A percentile compares a stretch with the other conserved stretches of the same genome.
These are phyloP conservation scores for Leccinum rimulosum DNA, from an alignment of 768 basidiomycete genomes.

Conservation along the genomic window DNA sequence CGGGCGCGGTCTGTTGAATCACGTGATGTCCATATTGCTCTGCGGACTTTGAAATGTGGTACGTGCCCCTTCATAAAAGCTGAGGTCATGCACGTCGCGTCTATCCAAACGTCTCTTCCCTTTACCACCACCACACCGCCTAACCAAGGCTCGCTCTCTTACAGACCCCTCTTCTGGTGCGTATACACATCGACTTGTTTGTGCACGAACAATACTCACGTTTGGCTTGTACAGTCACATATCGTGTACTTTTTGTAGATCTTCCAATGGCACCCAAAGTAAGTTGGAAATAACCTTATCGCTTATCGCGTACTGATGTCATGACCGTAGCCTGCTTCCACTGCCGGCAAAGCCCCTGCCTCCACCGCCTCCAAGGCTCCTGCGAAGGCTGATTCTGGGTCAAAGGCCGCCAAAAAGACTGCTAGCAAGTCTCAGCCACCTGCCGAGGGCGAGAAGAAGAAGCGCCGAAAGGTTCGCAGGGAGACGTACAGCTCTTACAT, in stretches of 20 bases:
- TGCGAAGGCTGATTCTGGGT: constrained; percentile 40
- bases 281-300: constrained; percentile 9
- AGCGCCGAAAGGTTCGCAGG: constrained; percentile 75
- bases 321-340: constrained; percentile 39
- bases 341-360: constrained; percentile 40
- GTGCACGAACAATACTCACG: constrained; percentile 15
- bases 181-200: constrained; percentile 5
- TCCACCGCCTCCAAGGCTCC: constrained; percentile 63
- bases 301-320: constrained; percentile 11
- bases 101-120: constrained; percentile 25
- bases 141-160: constrained; percentile 14
- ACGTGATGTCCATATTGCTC: constrained; percentile 26
- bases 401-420: constrained; percentile 59
- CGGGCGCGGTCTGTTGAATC: constrained; percentile 36
- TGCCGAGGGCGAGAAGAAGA: constrained; percentile 72
- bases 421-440: constrained; percentile 52
- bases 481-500: constrained; percentile 87
- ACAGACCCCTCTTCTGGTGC: constrained; percentile 25
- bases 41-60: constrained; percentile 35
- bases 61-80: constrained; percentile 35
- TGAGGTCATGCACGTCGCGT: constrained; percentile 27
- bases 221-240: constrained; percentile 21
- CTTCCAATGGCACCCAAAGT: constrained; percentile 39
- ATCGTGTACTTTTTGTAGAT: constrained; percentile 33
- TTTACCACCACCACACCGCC: constrained; percentile 31